Evolutionary conservation across 352 stramenopile genomes (phyloP).

Genomic region (Phytophthora uliginosa): DNA sequence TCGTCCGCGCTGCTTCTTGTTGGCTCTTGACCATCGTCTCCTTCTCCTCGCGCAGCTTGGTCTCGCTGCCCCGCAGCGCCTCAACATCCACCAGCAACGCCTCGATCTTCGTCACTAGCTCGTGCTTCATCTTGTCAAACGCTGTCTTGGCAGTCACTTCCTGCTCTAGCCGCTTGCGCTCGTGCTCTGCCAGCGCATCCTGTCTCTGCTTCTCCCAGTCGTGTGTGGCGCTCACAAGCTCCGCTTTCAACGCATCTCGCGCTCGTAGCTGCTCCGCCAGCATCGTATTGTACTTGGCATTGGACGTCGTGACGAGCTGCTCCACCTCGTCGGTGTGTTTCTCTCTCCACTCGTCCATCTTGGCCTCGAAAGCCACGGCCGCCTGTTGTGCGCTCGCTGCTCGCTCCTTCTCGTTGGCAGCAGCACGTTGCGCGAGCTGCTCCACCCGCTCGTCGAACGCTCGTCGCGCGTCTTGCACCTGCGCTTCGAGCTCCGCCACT

Average conservation of each 20-base stretch:
- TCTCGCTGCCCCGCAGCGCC: conserved; percentile 50
- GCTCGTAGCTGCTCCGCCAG: conserved; percentile 72
- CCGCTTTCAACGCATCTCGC: conserved; percentile 60
- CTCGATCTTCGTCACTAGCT: conserved; percentile 76
- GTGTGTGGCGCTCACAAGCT: conserved; percentile 26
- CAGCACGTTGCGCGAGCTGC: conserved; percentile 38
- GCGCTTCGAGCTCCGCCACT: conserved; percentile 52
- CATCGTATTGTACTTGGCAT: conserved; percentile 83
- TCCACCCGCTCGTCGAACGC: conserved; percentile 57
- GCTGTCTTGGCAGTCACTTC: conserved; percentile 26
- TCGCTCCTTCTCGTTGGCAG: conserved; percentile 34
- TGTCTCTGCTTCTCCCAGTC: conserved; percentile 38
- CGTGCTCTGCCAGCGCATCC: conserved; percentile 20
- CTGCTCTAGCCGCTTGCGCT: conserved; percentile 30
- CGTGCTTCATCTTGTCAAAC: conserved; percentile 60
- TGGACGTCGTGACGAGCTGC: conserved; percentile 71
- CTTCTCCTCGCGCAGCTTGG: conserved; percentile 68
- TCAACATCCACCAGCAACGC: conserved; percentile 60
- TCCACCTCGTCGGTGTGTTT: conserved; percentile 73
- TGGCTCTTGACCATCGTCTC: conserved; percentile 48
- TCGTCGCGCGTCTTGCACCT: conserved; percentile 43
- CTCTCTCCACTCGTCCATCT: conserved; percentile 37
- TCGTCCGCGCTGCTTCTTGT: conserved; percentile 43
- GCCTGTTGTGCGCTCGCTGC: conserved; percentile 32
- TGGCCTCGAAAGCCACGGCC: conserved; percentile 19